Evolutionary conservation across 257 asterid species (phyloP), one percentile per base, ranked within the genome.

Genomic region (Solanum infundibuliforme): DNA sequence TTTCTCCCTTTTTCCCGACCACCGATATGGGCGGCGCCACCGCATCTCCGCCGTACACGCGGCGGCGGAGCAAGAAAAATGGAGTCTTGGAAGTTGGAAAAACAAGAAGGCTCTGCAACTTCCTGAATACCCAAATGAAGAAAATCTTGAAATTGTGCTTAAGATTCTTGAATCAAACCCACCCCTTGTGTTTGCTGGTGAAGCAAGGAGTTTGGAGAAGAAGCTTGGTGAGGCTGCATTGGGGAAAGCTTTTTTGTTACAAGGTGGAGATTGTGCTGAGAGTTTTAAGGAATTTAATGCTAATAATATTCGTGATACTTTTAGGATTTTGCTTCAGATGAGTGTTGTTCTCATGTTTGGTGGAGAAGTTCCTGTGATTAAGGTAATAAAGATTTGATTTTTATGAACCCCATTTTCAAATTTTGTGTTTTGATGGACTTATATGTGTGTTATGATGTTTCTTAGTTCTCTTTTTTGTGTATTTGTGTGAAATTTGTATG

Each of bases 261-360:
- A 95, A 83, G 98, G 96, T 65, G 98, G 98, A 14, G 98, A 95
- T 83, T 95, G 98, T 85, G 98, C 97, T 72, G 96, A 95, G 93
- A 95, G 97, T 84, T 95, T 93, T 87, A 94, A 94, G 93, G 98
- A 94, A 55, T 93, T 95, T 87, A 95, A 93, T 75, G 96, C 96
- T 21, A 92, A 93, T 87, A 92, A 93, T 55, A 93, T 94, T 34
- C 93, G 96, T 31, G 96, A 95, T 87, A 94, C 98, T 60, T 95
- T 94, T 89, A 92, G 98, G 87, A 92, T 95, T 86, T 87, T 94
- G 8, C 95, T 95, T 68, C 98, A 93, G 94, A 95, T 95, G 98
- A 89, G 96, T 29, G 96, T 92, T 69, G 98, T 95, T 88, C 96
- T 95, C 74, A 92, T 94, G 69, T 94, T 95, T 84, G 98, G 98